A percentile compares a stretch with the other conserved stretches of the same genome.
phyloP scores from a whole-genome alignment of 495 filamentous ascomycete genomes.

The Tuber calosporum region DNA sequence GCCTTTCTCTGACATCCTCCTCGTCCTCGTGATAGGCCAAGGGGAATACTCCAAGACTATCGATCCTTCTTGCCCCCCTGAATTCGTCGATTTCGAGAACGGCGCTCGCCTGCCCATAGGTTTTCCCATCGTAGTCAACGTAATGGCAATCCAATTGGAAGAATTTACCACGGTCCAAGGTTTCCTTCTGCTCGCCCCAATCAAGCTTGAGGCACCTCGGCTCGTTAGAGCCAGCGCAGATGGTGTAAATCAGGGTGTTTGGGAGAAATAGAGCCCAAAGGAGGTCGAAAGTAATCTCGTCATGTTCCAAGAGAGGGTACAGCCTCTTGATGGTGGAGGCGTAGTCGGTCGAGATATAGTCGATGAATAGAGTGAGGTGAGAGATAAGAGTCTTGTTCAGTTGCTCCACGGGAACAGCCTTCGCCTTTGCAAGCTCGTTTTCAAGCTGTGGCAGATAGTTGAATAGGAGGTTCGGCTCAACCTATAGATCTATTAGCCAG shows the following conservation, averaged over 20 bases:
- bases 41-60: slow-evolving; percentile 68
- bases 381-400: slow-evolving; percentile 52
- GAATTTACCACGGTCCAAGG: slow-evolving; percentile 46
- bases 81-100: slow-evolving; percentile 63
- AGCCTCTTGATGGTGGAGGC: slow-evolving; percentile 42
- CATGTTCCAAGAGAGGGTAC: slow-evolving; percentile 43
- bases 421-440: slow-evolving; percentile 17
- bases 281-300: slow-evolving; percentile 48
- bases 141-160: slow-evolving; percentile 78
- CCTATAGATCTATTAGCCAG: slow-evolving; percentile 15
- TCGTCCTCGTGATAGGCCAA: slow-evolving; percentile 76
- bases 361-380: slow-evolving; percentile 45
- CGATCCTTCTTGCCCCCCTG: slow-evolving; percentile 78
- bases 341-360: slow-evolving; percentile 45
- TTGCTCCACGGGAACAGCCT: slow-evolving; percentile 51
- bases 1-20: slow-evolving; percentile 54
- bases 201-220: slow-evolving; percentile 40
- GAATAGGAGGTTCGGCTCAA: slow-evolving; percentile 38
- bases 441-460: slow-evolving; percentile 38
- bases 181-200: slow-evolving; percentile 42
- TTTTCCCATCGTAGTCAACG: slow-evolving; percentile 33
- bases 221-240: slow-evolving; percentile 45
- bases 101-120: slow-evolving; percentile 31
- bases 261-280: slow-evolving; percentile 48
- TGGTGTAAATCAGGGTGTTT: slow-evolving; percentile 46